These are phyloP conservation scores for Lophiotrema nucula DNA, from an alignment of 495 filamentous ascomycete genomes.

Conservation along the genomic window DNA sequence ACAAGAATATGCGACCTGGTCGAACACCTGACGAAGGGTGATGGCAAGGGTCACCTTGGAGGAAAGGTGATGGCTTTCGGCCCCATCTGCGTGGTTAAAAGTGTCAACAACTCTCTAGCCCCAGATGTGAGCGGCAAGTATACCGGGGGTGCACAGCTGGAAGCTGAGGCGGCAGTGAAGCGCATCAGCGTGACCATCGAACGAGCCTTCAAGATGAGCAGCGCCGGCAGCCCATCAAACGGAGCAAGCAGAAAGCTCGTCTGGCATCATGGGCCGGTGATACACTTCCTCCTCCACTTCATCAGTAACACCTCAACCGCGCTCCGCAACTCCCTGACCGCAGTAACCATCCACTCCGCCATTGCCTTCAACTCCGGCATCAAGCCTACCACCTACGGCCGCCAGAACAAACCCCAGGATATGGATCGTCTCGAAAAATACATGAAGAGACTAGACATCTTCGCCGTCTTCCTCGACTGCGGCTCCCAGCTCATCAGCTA, in stretches of 20 bases:
- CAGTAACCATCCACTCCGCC: conserved; percentile 8
- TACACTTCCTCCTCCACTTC: conserved; percentile 13
- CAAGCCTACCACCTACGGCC: neutral
- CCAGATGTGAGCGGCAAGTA: neutral
- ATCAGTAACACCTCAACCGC: conserved; percentile 3
- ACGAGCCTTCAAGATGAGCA: conserved; percentile 1
- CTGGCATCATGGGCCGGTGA: conserved; percentile 23
- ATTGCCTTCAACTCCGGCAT: conserved; percentile 2
- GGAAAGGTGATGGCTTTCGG: neutral
- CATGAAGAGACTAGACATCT: conserved; percentile 1
- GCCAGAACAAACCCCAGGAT: neutral
- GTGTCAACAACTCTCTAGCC: conserved; percentile 6
- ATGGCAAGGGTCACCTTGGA: conserved; percentile 1
- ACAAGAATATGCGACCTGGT: conserved; percentile 6
- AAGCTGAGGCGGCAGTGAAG: neutral
- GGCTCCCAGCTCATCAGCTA: neutral
- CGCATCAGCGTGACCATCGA: conserved; percentile 7
- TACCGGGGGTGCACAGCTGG: neutral
- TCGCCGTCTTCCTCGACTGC: conserved; percentile 10
- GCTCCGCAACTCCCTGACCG: neutral
- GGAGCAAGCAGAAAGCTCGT: neutral
- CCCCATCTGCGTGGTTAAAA: conserved; percentile 8
- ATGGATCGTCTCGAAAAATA: conserved; percentile 4
- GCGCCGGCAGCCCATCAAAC: neutral
- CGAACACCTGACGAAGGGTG: neutral